Evolutionary conservation across 306 rosid genomes (phyloP), one percentile per base, ranked within the genome.

Genomic region (Morella rubra): DNA sequence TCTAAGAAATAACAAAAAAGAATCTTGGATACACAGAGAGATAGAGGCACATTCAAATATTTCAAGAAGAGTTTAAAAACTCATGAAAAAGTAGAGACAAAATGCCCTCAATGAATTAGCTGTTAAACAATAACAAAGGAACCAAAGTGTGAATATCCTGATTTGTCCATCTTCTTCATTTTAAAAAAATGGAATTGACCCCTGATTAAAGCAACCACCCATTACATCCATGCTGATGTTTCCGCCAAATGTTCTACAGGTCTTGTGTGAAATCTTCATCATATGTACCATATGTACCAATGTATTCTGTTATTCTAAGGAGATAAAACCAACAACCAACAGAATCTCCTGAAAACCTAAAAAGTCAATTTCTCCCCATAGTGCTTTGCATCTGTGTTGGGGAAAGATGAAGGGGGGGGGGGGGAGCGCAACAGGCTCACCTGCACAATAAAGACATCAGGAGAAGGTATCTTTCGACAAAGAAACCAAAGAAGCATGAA

Each of bases 391-490:
- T 10, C 14, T 12, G 14, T 49, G 11, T 49, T 49, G 53, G 16
- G 44, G 10, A 32, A 32, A 32, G 37, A 32, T 2, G 37, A 32
- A 32, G 37, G 3, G 37, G 52, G 15, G 44, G 9, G 52, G 15
- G 44, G 10, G 44, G 16, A 7, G 40, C 22, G 44, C 44, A 44
- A 77, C 65, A 15, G 75, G 72, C 87, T 75, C 78, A 95, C 99
- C 97, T 95, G 97, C 58, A 87, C 97, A 27, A 95, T 65, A 76
- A 92, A 95, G 73, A 95, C 85, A 88, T 90, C 93, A 64, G 99
- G 99, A 73, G 91, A 79, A 41, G 87, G 84, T 79, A 92, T 87
- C 79, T 85, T 90, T 49, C 88, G 32, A 71, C 92, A 86, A 82
- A 95, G 97, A 85, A 79, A 95, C 97, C 97, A 95, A 71, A 95